phyloP scores from a whole-genome alignment of 2,329 filamentous ascomycete species.

The Didymella segeticola region DNA sequence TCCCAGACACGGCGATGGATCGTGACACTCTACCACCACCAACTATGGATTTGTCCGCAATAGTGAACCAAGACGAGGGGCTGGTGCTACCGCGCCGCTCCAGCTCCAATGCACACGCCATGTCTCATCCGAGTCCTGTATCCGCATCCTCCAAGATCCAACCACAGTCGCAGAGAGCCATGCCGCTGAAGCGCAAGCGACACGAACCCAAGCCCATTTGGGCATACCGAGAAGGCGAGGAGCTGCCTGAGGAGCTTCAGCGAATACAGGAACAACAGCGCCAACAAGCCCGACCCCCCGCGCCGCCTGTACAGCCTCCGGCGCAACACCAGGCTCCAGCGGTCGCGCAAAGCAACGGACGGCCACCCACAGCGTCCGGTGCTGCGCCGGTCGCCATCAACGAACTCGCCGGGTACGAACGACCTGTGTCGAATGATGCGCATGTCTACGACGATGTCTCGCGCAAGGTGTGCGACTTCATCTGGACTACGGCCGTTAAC shows the following conservation, averaged over 20 bases:
- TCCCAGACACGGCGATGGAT: constrained; percentile 23
- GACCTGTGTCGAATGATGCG: constrained; percentile 71
- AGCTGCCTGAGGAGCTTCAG: constrained; percentile 33
- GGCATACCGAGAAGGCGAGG: constrained; percentile 41
- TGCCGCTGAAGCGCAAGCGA: constrained; percentile 45
- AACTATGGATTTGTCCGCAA: constrained; percentile 46
- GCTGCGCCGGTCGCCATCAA: constrained; percentile 13
- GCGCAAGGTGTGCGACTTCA: constrained; percentile 79
- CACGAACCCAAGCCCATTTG: constrained; percentile 48
- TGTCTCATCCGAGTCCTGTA: constrained; percentile 38
- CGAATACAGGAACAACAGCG: constrained; percentile 29
- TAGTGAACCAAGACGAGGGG: constrained; percentile 44
- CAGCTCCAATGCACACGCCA: constrained; percentile 36
- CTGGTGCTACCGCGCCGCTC: constrained; percentile 42
- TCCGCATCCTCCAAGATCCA: constrained; percentile 38
- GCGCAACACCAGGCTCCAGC: constrained; percentile 26
- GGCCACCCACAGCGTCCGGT: constrained; percentile 17
- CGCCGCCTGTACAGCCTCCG: constrained; percentile 22
- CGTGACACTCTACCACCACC: constrained; percentile 34
- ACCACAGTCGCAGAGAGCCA: constrained; percentile 34
- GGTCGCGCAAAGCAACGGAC: constrained; percentile 28
- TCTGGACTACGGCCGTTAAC: constrained; percentile 74
- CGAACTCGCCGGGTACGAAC: constrained; percentile 53
- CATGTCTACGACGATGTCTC: constrained; percentile 74
- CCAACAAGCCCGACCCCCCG: constrained; percentile 31